phyloP scores from a whole-genome alignment of 228 moss, liverwort and hornwort species.

The Sphagnum magellanicum region DNA sequence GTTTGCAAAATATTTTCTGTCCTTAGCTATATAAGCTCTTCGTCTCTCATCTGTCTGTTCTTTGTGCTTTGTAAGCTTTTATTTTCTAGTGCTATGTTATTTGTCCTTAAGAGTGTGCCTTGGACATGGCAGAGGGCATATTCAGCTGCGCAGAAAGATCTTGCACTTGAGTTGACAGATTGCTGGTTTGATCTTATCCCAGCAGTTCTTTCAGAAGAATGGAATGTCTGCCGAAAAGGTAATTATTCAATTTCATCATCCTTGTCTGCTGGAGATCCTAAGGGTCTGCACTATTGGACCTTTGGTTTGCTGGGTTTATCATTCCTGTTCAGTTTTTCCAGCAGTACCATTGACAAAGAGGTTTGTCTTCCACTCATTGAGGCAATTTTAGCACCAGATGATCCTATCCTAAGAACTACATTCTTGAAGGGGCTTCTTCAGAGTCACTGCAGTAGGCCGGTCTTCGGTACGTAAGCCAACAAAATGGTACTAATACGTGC shows the following conservation, averaged over 20 bases:
- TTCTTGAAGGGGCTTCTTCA: too few species aligned
- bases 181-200: conserved; percentile 99
- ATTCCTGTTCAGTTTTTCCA: not conserved
- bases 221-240: conserved; percentile 97
- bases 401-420: too few species aligned
- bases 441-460: too few species aligned
- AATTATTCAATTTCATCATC: not conserved
- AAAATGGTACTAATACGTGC: conserved; percentile 2
- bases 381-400: too few species aligned
- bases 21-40: not conserved
- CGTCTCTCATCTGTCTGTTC: not conserved
- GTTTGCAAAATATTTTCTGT: not conserved
- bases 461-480: not conserved
- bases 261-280: too few species aligned
- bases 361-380: not conserved
- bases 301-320: not conserved
- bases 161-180: conserved; percentile 65
- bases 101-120: conserved; percentile 1
- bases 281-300: too few species aligned
- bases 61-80: not conserved
- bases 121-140: conserved; percentile 63
- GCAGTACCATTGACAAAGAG: not conserved
- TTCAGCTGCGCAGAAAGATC: conserved; percentile 68
- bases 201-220: conserved; percentile 81
- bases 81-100: not conserved